A percentile compares a stretch with the other conserved stretches of the same genome.
These are phyloP conservation scores for Wakefieldia striispora DNA, from an alignment of 768 basidiomycete species.

Conservation along the genomic window DNA sequence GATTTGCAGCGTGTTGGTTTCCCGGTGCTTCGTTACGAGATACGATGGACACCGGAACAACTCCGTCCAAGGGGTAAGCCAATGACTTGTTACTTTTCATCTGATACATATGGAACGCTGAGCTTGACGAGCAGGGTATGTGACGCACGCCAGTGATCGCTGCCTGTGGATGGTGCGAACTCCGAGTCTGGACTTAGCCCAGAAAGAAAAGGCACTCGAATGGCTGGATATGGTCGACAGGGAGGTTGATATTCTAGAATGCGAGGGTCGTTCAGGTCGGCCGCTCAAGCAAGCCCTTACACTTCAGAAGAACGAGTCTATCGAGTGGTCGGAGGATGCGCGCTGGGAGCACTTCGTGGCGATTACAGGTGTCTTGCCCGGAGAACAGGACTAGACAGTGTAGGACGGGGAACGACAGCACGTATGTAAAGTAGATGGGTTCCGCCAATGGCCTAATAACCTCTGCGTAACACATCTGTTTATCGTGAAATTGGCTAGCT, in stretches of 20 bases:
- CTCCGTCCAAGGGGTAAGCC: constrained; percentile 48
- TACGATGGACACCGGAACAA: constrained; percentile 66
- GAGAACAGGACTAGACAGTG: constrained; percentile 6
- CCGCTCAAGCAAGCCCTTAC: constrained; percentile 43
- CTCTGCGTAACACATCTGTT: no score
- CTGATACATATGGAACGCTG: not conserved
- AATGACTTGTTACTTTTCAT: not conserved
- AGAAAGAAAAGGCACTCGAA: no score
- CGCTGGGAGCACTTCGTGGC: constrained; percentile 43
- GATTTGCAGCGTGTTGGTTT: constrained; percentile 54
- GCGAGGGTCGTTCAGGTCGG: constrained; percentile 23
- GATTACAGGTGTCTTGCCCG: constrained; percentile 39
- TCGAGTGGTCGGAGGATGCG: constrained; percentile 43
- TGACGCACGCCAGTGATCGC: constrained; percentile 76
- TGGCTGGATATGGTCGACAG: constrained; percentile 44
- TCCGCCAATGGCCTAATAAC: no score
- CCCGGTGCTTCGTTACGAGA: constrained; percentile 66
- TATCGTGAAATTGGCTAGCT: no score
- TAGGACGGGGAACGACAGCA: no score
- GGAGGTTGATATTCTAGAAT: constrained; percentile 42
- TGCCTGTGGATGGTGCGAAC: constrained; percentile 59
- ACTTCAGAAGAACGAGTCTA: constrained; percentile 45
- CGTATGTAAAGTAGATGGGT: no score
- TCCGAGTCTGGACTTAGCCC: constrained; percentile 44
- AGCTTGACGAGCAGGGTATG: constrained; percentile 45